Conservation (phyloP, 805 yeast species). For the Wickerhamomyces mucosus region DNA sequence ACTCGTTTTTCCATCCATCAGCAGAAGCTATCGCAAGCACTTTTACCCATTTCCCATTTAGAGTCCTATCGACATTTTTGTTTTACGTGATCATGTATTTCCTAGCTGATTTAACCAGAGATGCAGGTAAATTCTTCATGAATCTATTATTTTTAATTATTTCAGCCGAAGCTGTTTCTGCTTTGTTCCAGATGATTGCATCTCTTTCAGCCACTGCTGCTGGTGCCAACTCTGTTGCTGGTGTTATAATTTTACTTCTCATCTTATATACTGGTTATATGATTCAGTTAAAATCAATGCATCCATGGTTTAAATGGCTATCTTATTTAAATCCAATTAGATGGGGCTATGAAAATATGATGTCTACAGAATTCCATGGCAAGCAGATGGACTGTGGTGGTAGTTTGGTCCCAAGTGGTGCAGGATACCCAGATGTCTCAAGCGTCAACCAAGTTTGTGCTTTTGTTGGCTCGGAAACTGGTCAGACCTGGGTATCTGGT, state of each 20-base stretch:
- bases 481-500: conserved; percentile 39
- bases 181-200: conserved; percentile 46
- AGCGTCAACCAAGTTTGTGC: conserved; percentile 20
- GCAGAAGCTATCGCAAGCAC: conserved; percentile 62
- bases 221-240: conserved; percentile 49
- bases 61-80: conserved; percentile 33
- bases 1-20: conserved; percentile 65
- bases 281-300: conserved; percentile 51
- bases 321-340: conserved; percentile 47
- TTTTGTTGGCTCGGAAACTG: neutral
- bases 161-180: conserved; percentile 37
- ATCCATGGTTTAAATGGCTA: conserved; percentile 67
- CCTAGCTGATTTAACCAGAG: conserved; percentile 40
- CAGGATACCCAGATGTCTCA: conserved; percentile 32
- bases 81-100: conserved; percentile 48
- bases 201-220: conserved; percentile 35
- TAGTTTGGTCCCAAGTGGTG: conserved; percentile 53
- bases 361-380: conserved; percentile 57
- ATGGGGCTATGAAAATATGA: conserved; percentile 52
- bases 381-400: conserved; percentile 43
- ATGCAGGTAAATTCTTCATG: conserved; percentile 47
- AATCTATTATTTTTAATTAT: conserved; percentile 35
- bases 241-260: conserved; percentile 40
- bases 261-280: conserved; percentile 58
- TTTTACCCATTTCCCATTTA: conserved; percentile 55